These are phyloP conservation scores for Leishmania martiniquensis DNA, from an alignment of 208 protist genomes.

Conservation along the genomic window DNA sequence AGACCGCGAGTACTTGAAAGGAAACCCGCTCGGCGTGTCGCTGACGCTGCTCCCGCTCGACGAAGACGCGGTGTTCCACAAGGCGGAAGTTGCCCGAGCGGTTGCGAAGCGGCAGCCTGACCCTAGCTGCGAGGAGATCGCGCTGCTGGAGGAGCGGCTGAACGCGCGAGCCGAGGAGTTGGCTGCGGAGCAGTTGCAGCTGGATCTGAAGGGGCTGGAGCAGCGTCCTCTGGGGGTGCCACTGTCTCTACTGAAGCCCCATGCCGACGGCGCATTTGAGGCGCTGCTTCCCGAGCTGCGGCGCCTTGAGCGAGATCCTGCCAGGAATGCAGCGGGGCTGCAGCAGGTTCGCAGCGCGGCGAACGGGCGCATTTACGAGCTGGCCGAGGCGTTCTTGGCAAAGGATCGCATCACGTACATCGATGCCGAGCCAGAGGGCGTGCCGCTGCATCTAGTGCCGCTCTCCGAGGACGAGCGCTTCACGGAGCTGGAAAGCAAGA, in stretches of 20 bases:
- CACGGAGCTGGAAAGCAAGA: conserved; percentile 53
- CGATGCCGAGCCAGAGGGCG: conserved; percentile 51
- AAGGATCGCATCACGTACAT: conserved; percentile 70
- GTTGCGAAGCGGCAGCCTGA: conserved; percentile 30
- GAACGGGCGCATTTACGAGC: conserved; percentile 45
- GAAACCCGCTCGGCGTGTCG: conserved; percentile 59
- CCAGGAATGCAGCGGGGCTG: conserved; percentile 53
- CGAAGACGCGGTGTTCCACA: conserved; percentile 46
- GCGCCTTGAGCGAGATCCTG: conserved; percentile 61
- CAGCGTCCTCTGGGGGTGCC: conserved; percentile 65
- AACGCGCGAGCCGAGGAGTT: conserved; percentile 72
- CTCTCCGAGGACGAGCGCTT: conserved; percentile 65
- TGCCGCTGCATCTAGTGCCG: conserved; percentile 51
- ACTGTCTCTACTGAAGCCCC: conserved; percentile 61
- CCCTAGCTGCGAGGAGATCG: conserved; percentile 41
- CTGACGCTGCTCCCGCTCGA: conserved; percentile 63
- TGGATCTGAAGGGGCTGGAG: conserved; percentile 65
- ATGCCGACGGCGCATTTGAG: conserved; percentile 57
- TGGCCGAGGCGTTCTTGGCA: conserved; percentile 58
- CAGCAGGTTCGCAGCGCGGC: conserved; percentile 47
- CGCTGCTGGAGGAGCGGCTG: conserved; percentile 50
- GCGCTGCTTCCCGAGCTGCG: conserved; percentile 58
- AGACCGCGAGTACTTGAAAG: conserved; percentile 61
- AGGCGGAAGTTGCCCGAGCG: conserved; percentile 45
- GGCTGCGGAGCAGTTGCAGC: conserved; percentile 48